A percentile compares a stretch with the other conserved stretches of the same genome.
phyloP scores from a whole-genome alignment of 2,329 filamentous ascomycete genomes.

The Claviceps monticola region DNA sequence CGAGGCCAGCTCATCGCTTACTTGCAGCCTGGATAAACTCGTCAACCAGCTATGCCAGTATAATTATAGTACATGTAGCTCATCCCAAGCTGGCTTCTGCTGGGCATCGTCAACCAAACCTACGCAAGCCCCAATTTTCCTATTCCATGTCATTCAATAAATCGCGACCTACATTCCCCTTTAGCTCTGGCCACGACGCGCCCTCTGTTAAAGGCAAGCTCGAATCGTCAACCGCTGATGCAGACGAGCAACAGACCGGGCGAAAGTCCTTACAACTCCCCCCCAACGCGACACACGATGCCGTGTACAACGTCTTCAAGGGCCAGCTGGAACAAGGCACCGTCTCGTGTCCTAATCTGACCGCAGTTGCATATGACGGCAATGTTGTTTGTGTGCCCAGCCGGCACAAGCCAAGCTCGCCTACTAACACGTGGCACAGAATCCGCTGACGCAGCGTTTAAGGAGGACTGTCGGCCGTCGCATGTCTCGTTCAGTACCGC shows the following conservation, averaged over 20 bases:
- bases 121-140: background rate
- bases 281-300: background rate
- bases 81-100: background rate
- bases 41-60: background rate
- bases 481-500: slow-evolving; percentile 2
- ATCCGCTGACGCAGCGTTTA: background rate
- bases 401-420: background rate
- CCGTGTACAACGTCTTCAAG: background rate
- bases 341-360: slow-evolving; percentile 6
- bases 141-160: background rate
- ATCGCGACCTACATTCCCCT: background rate
- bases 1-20: background rate
- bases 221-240: background rate
- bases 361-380: background rate
- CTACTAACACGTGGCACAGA: background rate
- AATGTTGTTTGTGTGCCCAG: background rate
- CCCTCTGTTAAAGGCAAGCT: background rate
- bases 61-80: background rate
- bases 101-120: background rate
- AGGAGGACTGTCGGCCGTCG: background rate
- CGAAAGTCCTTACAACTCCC: background rate
- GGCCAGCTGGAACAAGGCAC: background rate
- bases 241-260: background rate
- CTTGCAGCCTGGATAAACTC: background rate
- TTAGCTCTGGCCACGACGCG: background rate